Base-by-base conservation (phyloP, 768 basidiomycete genomes). In the Asterophora lycoperdoides region DNA sequence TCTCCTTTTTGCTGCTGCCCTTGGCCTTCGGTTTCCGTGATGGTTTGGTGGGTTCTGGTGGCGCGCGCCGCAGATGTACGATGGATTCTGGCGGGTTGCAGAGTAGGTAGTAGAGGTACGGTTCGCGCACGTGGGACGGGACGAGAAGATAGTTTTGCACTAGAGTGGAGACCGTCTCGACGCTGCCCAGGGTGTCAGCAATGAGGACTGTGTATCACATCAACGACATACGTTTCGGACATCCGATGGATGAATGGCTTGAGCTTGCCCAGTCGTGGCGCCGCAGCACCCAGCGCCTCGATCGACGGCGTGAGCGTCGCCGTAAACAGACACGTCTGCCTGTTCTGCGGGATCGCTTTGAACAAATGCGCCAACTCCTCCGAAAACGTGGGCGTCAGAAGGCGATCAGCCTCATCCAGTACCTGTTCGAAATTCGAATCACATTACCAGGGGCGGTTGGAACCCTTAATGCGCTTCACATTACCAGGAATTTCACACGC, bases 291-390 rank as follows among this genome's bases (percentile, higher is more conserved):
- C 17, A 97, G 62, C 7, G 77, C 73, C 59, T 94, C 89, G 49
- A 99, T 90, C 0, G 92, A 80, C 5, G 84, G 78, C 4, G 93
- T 94, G 52, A 95, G 71, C 1, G 96, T 99, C 0, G 96, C 96
- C 0, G 96, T 99, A 68, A 98, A 98, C 35, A 99, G 77, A 58
- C 93, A 90, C 0, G 95, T 98, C 64, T 98, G 95, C n/a, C 96
- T 78, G 28, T 91, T 81, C 46, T 78, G 77, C 1, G 96, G 92
- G 13, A 98, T 73, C 30, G 77, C 70, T 30, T 71, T 68, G 64
- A 98, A 94, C 17, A 98, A 64, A 61, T 84, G 78, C 1, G 79
- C 74, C 37, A 99, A 69, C 44, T 98, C 95, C 1, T 87, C 79
- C 7, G 91, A 79, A 63, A 99, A 99, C 0, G 92, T 93, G 0